Conservation (phyloP, 192 early-diverging fungal genomes). For the Coemansia furcata region DNA sequence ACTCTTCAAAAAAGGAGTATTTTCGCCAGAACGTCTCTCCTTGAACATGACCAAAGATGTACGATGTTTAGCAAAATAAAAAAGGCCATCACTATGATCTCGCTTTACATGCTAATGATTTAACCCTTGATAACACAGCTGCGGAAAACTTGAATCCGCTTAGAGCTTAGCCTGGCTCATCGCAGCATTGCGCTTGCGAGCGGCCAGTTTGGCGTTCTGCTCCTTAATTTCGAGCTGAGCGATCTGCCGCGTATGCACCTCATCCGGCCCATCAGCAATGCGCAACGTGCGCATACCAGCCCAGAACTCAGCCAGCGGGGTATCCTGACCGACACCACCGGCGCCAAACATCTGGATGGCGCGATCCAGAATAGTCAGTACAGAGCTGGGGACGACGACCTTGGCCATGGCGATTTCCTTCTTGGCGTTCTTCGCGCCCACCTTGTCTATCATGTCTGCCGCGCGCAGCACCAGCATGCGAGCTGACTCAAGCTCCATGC, state of each 20-base stretch:
- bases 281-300: constrained; percentile 78
- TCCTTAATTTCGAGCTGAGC: constrained; percentile 69
- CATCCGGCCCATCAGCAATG: constrained; percentile 93
- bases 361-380: constrained; percentile 76
- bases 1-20: background rate
- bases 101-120: background rate
- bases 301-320: constrained; percentile 80
- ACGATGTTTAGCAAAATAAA: background rate
- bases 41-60: background rate
- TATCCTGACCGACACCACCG: constrained; percentile 85
- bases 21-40: background rate
- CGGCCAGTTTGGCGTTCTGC: constrained; percentile 31
- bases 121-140: background rate
- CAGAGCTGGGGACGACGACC: constrained; percentile 80
- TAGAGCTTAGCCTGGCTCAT: constrained; percentile 13
- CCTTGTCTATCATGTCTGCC: constrained; percentile 86
- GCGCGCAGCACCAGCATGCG: constrained; percentile 91
- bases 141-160: background rate
- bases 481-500: constrained; percentile 90
- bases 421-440: constrained; percentile 82
- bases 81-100: background rate
- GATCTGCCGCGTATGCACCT: constrained; percentile 86
- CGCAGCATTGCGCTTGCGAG: constrained; percentile 11
- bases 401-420: constrained; percentile 98
- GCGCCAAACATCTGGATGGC: constrained; percentile 95